Evolutionary conservation across 257 asterid genomes (phyloP).

Genomic region (Linaria vulgaris): DNA sequence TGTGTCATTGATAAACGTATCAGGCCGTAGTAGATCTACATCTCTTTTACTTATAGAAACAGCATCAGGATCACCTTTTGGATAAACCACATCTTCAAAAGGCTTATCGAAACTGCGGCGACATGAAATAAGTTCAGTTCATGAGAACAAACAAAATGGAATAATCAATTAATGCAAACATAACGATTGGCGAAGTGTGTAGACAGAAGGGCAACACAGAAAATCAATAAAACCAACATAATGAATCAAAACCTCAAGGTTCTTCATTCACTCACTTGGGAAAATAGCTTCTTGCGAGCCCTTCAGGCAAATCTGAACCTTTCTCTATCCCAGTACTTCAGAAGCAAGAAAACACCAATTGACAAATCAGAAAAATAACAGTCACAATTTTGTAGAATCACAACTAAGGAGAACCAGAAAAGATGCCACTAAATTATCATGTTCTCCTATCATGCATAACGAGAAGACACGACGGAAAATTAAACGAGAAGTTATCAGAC

Average conservation of each 20-base stretch:
- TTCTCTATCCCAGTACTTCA: slow-evolving; percentile 43
- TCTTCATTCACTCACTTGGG: slow-evolving; percentile 57
- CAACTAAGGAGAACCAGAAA: slow-evolving; percentile 17
- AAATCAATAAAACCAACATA: slow-evolving; percentile 7
- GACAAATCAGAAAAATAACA: slow-evolving; percentile 21
- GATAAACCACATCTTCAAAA: slow-evolving; percentile 82
- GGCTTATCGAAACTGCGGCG: slow-evolving; percentile 65
- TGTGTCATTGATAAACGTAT: slow-evolving; percentile 88
- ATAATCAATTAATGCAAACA: slow-evolving; percentile 1
- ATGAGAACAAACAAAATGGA: slow-evolving; percentile 19
- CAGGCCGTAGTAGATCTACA: slow-evolving; percentile 79
- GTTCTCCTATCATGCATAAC: neutral
- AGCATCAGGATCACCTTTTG: slow-evolving; percentile 91
- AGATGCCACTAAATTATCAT: slow-evolving; percentile 2
- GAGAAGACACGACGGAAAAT: slow-evolving; percentile 10
- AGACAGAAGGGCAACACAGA: neutral
- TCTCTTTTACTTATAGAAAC: slow-evolving; percentile 87
- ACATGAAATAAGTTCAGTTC: slow-evolving; percentile 26
- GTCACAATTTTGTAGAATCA: slow-evolving; percentile 8
- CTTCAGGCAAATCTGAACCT: slow-evolving; percentile 34
- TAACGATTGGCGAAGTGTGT: neutral
- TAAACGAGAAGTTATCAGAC: neutral
- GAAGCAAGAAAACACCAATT: slow-evolving; percentile 33
- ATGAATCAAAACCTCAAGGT: slow-evolving; percentile 13
- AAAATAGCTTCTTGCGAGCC: slow-evolving; percentile 42